Conservation (phyloP, 345 rosid genomes). For the Gossypium rotundifolium region DNA sequence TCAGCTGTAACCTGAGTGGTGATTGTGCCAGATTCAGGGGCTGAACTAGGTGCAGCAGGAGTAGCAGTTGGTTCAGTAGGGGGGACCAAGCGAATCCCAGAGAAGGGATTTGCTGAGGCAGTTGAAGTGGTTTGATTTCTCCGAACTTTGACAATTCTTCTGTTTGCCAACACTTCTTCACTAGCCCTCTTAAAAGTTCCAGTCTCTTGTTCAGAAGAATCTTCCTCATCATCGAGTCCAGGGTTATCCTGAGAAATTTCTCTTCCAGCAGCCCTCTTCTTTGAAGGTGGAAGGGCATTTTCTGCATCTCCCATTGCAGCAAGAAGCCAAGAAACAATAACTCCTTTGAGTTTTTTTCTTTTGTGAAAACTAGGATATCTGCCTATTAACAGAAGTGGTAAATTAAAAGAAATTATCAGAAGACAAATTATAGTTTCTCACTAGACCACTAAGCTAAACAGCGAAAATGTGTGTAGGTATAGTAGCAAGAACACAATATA, state of each 20-base stretch:
- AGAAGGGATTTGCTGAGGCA: slow-evolving; percentile 72
- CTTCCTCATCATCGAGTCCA: slow-evolving; percentile 80
- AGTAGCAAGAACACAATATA: background rate
- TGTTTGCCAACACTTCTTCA: background rate
- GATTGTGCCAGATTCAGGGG: slow-evolving; percentile 1
- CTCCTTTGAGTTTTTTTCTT: background rate
- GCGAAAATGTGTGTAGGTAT: background rate
- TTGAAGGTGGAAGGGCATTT: slow-evolving; percentile 4
- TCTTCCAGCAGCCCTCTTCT: slow-evolving; percentile 37
- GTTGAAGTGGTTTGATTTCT: slow-evolving; percentile 44
- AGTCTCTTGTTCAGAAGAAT: slow-evolving; percentile 44
- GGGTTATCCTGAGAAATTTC: slow-evolving; percentile 78
- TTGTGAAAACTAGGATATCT: background rate
- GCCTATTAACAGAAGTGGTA: background rate
- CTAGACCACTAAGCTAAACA: background rate
- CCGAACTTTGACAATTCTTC: slow-evolving; percentile 1
- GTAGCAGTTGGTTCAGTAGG: background rate
- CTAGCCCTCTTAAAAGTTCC: slow-evolving; percentile 66
- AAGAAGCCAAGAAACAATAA: background rate
- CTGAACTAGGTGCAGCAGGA: background rate
- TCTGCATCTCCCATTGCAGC: slow-evolving; percentile 29
- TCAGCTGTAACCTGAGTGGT: slow-evolving; percentile 33
- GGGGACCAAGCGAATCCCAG: slow-evolving; percentile 37
- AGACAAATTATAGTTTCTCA: background rate
- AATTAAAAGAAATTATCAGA: background rate